These are phyloP conservation scores for Zoysia japonica DNA, from an alignment of 176 grass and related monocot species.

Conservation along the genomic window DNA sequence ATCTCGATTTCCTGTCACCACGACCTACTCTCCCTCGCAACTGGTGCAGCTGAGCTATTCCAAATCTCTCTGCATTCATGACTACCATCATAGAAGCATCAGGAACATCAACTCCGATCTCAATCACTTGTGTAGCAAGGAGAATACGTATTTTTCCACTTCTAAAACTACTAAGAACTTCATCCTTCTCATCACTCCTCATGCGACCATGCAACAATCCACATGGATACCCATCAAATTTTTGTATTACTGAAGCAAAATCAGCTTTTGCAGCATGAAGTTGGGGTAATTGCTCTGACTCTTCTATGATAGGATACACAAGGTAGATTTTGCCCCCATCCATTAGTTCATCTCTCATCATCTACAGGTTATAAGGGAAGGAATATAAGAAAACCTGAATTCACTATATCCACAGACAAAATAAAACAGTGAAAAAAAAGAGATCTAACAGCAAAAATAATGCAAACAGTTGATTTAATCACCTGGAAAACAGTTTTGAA, in stretches of 20 bases:
- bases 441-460: conserved; percentile 29
- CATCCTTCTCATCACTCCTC: conserved; percentile 68
- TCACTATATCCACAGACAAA: conserved; percentile 20
- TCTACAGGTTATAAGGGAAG: conserved; percentile 43
- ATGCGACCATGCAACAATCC: conserved; percentile 88
- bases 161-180: conserved; percentile 76
- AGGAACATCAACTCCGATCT: conserved; percentile 90
- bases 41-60: conserved; percentile 92
- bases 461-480: conserved; percentile 25
- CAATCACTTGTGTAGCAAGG: conserved; percentile 84
- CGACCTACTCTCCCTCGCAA: conserved; percentile 84
- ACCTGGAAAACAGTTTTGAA: conserved; percentile 87
- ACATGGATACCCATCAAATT: conserved; percentile 72
- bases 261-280: conserved; percentile 74
- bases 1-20: conserved; percentile 76
- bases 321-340: conserved; percentile 84
- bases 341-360: conserved; percentile 80
- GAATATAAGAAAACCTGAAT: not conserved
- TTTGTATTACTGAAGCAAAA: conserved; percentile 62
- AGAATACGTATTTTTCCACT: conserved; percentile 72
- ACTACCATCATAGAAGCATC: conserved; percentile 97
- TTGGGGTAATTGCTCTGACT: conserved; percentile 84
- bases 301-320: conserved; percentile 87
- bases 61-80: conserved; percentile 89
- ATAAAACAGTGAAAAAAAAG: conserved; percentile 24